A percentile compares a stretch with the other conserved stretches of the same genome.
Evolutionary conservation across 176 grass and related monocot genomes (phyloP).

Genomic region (Musa troglodytarum): DNA sequence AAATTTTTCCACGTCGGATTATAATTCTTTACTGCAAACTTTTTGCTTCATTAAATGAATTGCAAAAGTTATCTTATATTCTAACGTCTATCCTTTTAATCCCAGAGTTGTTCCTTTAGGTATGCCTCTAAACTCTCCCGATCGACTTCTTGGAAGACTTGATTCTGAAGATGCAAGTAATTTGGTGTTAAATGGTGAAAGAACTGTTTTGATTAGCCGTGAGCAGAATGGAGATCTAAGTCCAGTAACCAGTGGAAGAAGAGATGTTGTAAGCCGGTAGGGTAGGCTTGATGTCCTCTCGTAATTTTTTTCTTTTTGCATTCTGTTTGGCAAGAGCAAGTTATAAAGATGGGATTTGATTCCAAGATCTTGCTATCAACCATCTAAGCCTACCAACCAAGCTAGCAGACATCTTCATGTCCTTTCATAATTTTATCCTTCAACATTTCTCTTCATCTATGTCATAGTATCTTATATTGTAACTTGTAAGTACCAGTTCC

Average conservation of each 20-base stretch:
- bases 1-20: too few relatives aligned
- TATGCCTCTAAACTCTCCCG: conserved; percentile 31
- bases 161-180: conserved; percentile 26
- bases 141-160: conserved; percentile 31
- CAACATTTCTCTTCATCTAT: too few relatives aligned
- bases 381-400: too few relatives aligned
- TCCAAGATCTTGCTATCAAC: too few relatives aligned
- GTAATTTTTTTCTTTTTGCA: background rate
- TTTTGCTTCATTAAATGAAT: background rate
- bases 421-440: too few relatives aligned
- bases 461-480: too few relatives aligned
- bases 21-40: too few relatives aligned
- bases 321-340: background rate
- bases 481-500: too few relatives aligned
- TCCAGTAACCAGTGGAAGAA: conserved; percentile 30
- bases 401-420: too few relatives aligned
- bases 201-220: conserved; percentile 26
- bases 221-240: conserved; percentile 43
- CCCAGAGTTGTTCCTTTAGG: conserved; percentile 52
- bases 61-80: background rate
- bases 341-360: too few relatives aligned
- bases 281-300: conserved; percentile 23
- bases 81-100: conserved; percentile 16
- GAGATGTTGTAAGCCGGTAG: conserved; percentile 62
- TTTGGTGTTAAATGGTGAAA: conserved; percentile 40